Evolutionary conservation across 495 filamentous ascomycete genomes (phyloP), one percentile per base, ranked within the genome.

Genomic region (Trichoderma asperelloides): DNA sequence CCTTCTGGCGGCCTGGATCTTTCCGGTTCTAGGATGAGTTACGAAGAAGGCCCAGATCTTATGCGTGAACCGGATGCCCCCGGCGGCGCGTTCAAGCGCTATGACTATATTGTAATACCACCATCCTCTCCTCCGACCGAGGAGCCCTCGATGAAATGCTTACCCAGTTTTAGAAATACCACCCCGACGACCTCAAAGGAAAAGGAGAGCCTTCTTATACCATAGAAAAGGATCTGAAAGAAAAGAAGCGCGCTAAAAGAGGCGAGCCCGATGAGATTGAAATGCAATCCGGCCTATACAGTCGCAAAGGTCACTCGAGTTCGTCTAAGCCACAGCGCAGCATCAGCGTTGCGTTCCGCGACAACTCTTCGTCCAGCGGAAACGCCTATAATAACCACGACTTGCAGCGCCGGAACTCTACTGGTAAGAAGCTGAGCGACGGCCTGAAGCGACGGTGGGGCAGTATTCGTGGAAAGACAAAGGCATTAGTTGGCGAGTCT

Each of bases 21-120:
- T 6, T 82, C 84, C 30, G 93, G 93, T 0, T 81, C 86, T 40
- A 78, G 81, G 0, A 90, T 96, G 77, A 67, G 87, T 0, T 98
- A 98, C 71, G 80, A 92, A 70, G 95, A 98, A 73, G 95, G 93
- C 3, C 81, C 87, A 0, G 90, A 97, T 68, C 79, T 96, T 78
- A 91, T 91, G 88, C 82, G 87, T 21, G 92, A 96, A 67, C 67
- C 70, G 0, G 81, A 84, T 64, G 85, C 84, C 2, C 74, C 74
- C 0, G 88, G 87, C 21, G 87, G 85, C 1, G 72, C 82, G 0
- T 92, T 91, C 69, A 88, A 83, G 73, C 77, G 88, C 62, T 95
- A 86, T 82, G 81, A 84, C 13, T 84, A 84, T 45, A 71, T 89
- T 30, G 90, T 93, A 82, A 71, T 88, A 82, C 16, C 23, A 11